These are phyloP conservation scores for Penicillium sp. DNA, from an alignment of 2,329 filamentous ascomycete species.

Conservation along the genomic window DNA sequence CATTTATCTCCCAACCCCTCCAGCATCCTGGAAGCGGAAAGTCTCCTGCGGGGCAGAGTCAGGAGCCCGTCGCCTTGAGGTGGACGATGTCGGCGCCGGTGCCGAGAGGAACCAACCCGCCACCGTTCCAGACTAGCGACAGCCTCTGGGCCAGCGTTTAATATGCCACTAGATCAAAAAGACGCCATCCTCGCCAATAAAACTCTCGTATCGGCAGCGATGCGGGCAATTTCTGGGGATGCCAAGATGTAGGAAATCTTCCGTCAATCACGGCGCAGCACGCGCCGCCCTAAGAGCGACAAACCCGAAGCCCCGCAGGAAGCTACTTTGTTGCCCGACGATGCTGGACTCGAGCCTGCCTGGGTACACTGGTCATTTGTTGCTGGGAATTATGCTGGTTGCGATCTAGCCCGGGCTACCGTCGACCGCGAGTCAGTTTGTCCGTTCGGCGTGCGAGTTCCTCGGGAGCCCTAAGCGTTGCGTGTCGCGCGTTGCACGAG, in stretches of 20 bases:
- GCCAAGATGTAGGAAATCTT: conserved; percentile 6
- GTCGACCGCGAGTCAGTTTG: conserved; percentile 1
- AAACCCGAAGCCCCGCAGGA: neutral
- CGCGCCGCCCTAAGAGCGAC: neutral
- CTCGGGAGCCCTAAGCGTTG: neutral
- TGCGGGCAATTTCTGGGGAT: neutral
- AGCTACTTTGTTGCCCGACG: neutral
- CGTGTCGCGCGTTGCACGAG: neutral
- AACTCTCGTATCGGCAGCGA: neutral
- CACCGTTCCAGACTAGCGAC: neutral
- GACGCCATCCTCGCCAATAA: neutral
- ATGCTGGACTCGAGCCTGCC: neutral
- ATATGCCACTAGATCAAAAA: neutral
- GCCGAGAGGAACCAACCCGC: too few relatives aligned
- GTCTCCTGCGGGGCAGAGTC: conserved; percentile 32
- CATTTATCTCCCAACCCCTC: neutral
- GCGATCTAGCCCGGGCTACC: neutral
- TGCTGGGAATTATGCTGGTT: neutral
- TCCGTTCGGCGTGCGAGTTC: conserved; percentile 6
- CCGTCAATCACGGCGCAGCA: conserved; percentile 21
- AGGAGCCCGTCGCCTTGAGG: conserved; percentile 2
- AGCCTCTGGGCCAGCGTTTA: neutral
- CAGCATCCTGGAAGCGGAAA: conserved; percentile 26
- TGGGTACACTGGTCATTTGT: neutral
- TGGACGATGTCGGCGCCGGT: neutral